Percentiles rank a stretch among this genome's conserved stretches.
Evolutionary conservation across 2,329 filamentous ascomycete genomes (phyloP).

Genomic region (Neopestalotiopsis sp.): DNA sequence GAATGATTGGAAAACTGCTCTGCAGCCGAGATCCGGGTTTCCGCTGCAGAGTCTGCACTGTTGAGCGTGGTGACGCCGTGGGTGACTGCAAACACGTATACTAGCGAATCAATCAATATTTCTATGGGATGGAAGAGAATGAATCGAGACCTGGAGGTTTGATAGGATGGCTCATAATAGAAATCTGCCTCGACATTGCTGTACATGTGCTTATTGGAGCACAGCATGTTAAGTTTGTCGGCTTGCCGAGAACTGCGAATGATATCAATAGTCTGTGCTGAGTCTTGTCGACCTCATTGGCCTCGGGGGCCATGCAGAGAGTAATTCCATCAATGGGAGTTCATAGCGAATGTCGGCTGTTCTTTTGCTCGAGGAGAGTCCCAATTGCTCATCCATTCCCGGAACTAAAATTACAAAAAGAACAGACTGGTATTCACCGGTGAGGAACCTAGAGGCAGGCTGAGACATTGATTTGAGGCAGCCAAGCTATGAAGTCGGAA

Average conservation of each 20-base stretch:
- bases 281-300: not conserved
- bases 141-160: not conserved
- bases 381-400: not conserved
- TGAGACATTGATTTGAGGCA: not conserved
- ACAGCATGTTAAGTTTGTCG: not conserved
- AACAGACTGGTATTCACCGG: not conserved
- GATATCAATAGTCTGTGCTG: not conserved
- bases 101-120: not conserved
- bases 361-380: not conserved
- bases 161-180: not conserved
- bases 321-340: not conserved
- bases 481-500: not conserved
- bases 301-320: not conserved
- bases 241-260: not conserved
- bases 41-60: not conserved
- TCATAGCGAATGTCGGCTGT: not conserved
- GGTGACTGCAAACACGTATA: not conserved
- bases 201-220: not conserved
- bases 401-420: not conserved
- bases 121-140: not conserved
- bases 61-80: not conserved
- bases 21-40: not conserved
- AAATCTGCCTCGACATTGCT: not conserved
- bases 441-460: not conserved
- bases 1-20: not conserved